Evolutionary conservation across 441 rosid species (phyloP), one percentile per base, ranked within the genome.

Genomic region (Eruca vesicaria): DNA sequence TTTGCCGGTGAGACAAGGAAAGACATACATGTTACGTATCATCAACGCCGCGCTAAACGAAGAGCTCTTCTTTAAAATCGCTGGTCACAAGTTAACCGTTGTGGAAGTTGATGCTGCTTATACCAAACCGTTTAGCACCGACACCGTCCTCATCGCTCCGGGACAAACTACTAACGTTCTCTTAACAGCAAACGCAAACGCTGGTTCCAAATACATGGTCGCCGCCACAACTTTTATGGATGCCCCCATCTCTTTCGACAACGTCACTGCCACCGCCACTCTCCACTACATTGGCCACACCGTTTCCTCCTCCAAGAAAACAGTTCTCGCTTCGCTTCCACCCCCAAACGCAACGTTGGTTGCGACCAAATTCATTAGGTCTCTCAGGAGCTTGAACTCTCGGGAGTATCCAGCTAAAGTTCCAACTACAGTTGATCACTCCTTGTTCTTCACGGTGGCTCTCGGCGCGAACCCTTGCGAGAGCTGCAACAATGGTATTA

Each of bases 1-100:
- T 28, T 82, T 92, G 63, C 83, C 87, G 0, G 99, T 95, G 5
- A 76, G 86, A 65, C 81, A 35, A 14, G 88, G 96, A 3, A 86
- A 88, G 71, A 89, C 95, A 29, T 95, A 91, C 79, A 43, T 95
- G 91, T 80, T 95, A 7, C 85, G 99, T n/a, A 36, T 95, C 15
- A 73, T 95, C 81, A 95, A 93, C 41, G 97, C 99, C n/a, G 97
- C 97, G 10, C 86, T 95, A 80, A 93, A 95, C 72, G 98, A 95
- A 72, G 98, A 95, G 77, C 93, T 95, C 7, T 95, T 95, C 82
- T 95, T 95, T 83, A 90, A 90, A 59, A 89, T 92, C 15, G 98
- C 98, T 0, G 96, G 92, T 7, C 99, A 95, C 82, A 77, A 80
- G 61, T 75, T 95, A 60, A 95, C 91, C 0, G 90, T 95, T 1